Conservation (phyloP, 345 rosid genomes). For the Raphanus sativus region DNA sequence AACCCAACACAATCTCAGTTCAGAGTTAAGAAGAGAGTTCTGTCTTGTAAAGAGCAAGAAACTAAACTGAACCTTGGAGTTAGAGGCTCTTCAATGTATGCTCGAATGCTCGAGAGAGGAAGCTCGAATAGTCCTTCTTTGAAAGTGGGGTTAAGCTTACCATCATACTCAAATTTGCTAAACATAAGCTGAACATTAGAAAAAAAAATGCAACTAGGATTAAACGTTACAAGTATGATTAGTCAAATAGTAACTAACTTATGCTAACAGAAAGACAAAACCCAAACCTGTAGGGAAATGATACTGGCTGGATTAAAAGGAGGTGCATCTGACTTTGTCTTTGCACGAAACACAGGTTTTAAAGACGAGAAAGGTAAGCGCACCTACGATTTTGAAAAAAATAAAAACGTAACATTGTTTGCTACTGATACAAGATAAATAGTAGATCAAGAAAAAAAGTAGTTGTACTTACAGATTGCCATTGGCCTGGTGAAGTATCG, state of each 20-base stretch:
- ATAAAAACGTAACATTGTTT: background rate
- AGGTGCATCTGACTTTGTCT: conserved; percentile 68
- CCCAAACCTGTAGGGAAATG: conserved; percentile 75
- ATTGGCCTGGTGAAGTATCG: conserved; percentile 72
- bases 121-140: conserved; percentile 85
- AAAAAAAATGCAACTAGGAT: conserved; percentile 9
- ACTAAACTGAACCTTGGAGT: conserved; percentile 62
- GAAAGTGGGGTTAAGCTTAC: conserved; percentile 84
- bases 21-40: background rate
- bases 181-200: conserved; percentile 79
- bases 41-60: background rate
- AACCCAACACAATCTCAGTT: background rate
- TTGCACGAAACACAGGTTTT: conserved; percentile 87
- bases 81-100: conserved; percentile 71
- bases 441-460: background rate
- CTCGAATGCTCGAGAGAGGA: conserved; percentile 61
- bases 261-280: background rate
- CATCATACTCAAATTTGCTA: conserved; percentile 97
- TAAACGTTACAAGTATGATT: background rate
- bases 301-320: conserved; percentile 72
- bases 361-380: conserved; percentile 73
- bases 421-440: background rate
- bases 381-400: conserved; percentile 44
- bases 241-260: background rate
- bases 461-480: conserved; percentile 78